Evolutionary conservation across 805 yeast species (phyloP), one percentile per base, ranked within the genome.

Genomic region (Candida verbasci): DNA sequence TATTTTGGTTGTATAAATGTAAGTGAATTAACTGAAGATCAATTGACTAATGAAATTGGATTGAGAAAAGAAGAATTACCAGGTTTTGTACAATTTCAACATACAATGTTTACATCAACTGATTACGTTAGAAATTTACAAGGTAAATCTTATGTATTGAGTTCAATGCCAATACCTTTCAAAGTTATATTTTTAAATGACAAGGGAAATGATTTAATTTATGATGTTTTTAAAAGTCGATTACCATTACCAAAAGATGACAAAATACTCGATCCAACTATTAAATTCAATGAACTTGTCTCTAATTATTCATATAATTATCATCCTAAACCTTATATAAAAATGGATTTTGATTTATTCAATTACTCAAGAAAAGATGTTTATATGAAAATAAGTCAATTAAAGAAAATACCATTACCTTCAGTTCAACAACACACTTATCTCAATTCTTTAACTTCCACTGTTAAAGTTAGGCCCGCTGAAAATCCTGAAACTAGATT

Each of bases 91-190:
- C 47, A 53, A 11, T 49, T 50, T 40, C 47, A 48, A 32, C 56
- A 55, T 41, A 35, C 39, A 6, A 10, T 6, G 4, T 48, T 53
- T 48, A 31, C 55, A 16, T 55, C 61, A 3, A 48, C 30, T 12
- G 60, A 60, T 31, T 40, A 50, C n/a, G 60, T 60, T 23, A 57
- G 70, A 37, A 43, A 48, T 15, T 40, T 64, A 15, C 65, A 65
- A 39, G 66, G 68, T 1, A 66, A 62, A 43, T 58, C 68, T 3
- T 60, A 55, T 39, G 44, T 66, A 4, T 48, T 64, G 11, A 52
- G 71, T 0, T 45, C 50, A 35, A 59, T 64, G 9, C 59, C 61
- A 2, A 41, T 51, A 12, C 74, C 74, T 4, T 39, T 48, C 29
- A 47, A 51, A 38, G 64, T 60, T 26, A 49, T 60, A 3, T 48